phyloP scores from a whole-genome alignment of 2,329 filamentous ascomycete genomes.

The Celoporthe dispersa region DNA sequence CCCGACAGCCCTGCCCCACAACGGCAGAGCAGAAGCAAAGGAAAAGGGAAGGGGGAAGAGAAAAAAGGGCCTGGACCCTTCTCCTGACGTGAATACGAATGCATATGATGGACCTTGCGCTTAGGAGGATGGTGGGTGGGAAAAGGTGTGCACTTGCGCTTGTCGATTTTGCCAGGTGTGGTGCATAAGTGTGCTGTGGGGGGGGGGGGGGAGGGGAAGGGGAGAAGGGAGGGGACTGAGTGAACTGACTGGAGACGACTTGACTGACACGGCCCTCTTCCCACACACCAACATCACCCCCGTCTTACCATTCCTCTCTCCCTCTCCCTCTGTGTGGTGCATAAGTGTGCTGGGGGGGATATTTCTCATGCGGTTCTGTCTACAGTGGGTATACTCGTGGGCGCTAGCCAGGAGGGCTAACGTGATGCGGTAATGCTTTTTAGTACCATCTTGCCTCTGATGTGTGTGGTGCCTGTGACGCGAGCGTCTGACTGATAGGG shows the following conservation, averaged over 20 bases:
- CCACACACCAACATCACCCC: too few relatives aligned
- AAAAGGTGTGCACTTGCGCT: background rate
- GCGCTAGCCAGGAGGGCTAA: too few relatives aligned
- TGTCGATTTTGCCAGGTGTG: background rate
- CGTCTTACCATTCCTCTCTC: background rate
- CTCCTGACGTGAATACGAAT: conserved; percentile 8
- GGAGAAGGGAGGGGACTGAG: background rate
- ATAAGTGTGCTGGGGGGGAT: too few relatives aligned
- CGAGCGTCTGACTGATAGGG: too few relatives aligned
- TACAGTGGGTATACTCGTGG: too few relatives aligned
- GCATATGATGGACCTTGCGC: conserved; percentile 6
- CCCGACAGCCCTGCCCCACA: conserved; percentile 9
- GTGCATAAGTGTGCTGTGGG: background rate
- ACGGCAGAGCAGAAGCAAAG: background rate
- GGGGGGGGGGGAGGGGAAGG: too few relatives aligned
- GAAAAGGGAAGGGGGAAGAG: too few relatives aligned
- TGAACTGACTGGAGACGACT: background rate
- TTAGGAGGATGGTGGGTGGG: background rate
- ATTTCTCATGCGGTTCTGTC: too few relatives aligned
- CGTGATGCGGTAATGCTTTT: too few relatives aligned
- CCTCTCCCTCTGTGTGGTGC: background rate
- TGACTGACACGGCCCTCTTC: background rate
- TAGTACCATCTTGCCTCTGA: too few relatives aligned
- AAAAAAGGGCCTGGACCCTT: background rate
- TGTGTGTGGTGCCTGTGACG: too few relatives aligned